Base-by-base conservation (phyloP, 2,329 filamentous ascomycete species). In the Aureobasidium lini region DNA sequence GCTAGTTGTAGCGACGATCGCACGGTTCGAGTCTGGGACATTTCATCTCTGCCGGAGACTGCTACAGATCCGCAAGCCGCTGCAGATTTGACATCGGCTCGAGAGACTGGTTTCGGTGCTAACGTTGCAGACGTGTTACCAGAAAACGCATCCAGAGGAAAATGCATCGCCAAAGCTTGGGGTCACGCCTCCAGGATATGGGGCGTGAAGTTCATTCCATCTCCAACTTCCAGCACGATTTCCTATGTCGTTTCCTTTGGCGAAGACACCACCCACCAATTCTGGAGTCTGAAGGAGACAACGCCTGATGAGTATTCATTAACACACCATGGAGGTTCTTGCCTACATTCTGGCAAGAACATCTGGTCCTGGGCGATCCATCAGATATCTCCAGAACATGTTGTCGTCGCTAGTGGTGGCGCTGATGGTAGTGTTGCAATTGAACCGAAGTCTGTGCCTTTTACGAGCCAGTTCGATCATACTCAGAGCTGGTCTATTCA, bases 1-100 rank as follows among this genome's bases (percentile, higher is more conserved):
- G 89, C 87, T 13, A 96, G 89, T 67, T 99, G 94, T 70, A 97
- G 93, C 68, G 94, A 99, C 69, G 94, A 99, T 72, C 82, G 94
- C 53, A 96, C 91, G 0, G 84, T 99, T 23, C 81, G 89, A 13
- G 75, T 97, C 1, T 97, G 94, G 93, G 84, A 96, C 68, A 83
- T 96, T 7, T 85, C 86, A 0, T 79, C 84, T 59, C 76, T 77
- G 39, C 68, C 69, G 4, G 61, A 70, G 18, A 58, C 52, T 0
- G 63, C 67, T 8, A 49, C 60, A 4, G 66, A 68, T n/a, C 70
- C 71, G 13, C 59, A 63, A 62, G 71, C 64, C 58, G 66, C 64
- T 13, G 43, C 59, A 23, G 69, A 71, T 4, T 40, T 59, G 6
- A 57, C 67, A 15, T 66, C 70, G 44, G 59, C 67, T 13, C 68